Base-by-base conservation (phyloP, 2,329 filamentous ascomycete species). In the Epichloe baconii region DNA sequence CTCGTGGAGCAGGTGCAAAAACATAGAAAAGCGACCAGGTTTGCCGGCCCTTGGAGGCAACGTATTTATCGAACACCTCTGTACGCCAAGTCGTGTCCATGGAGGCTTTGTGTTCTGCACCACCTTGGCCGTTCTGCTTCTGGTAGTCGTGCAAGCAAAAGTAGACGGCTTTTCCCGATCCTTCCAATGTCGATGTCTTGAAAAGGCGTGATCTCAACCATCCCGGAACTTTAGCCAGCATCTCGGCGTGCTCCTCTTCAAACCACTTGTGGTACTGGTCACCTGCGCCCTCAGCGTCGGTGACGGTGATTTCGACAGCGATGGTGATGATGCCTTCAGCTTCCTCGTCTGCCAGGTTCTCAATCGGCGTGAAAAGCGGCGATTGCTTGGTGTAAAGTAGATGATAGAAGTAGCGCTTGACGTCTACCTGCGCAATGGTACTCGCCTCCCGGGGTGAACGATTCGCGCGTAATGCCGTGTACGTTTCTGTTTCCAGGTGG, bases 131-230 rank as follows among this genome's bases (percentile, higher is more conserved):
- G 55, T 89, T 88, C 44, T 75, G 61, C 23, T 77, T 76, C 6
- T 76, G 70, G 62, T 83, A 94, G 57, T 94, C 88, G 63, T 91
- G 83, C 35, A 94, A 71, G 0, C 79, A 75, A 1, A 90, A 68
- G 56, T 78, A 81, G 0, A 74, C 72, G 5, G 72, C 67, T 21
- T 75, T 73, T 17, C 71, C 70, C 26, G 69, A 61, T 6, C 76
- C 70, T 51, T 83, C 80, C 2, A 88, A 71, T 35, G 73, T 72
- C 0, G 82, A 83, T 3, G 84, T 85, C 52, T 78, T 76, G 66
- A 84, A 89, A 42, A 84, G 69, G 40, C 88, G 76, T 15, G 83
- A 84, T 38, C 88, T 80, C 53, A 86, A 68, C 86, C 88, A 95
- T 4, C 88, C 88, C 0, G 86, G 83, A 0, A 90, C 77, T 60